Evolutionary conservation across 345 rosid genomes (phyloP), one percentile per base, ranked within the genome.

Genomic region (Hypericum androsaemum): DNA sequence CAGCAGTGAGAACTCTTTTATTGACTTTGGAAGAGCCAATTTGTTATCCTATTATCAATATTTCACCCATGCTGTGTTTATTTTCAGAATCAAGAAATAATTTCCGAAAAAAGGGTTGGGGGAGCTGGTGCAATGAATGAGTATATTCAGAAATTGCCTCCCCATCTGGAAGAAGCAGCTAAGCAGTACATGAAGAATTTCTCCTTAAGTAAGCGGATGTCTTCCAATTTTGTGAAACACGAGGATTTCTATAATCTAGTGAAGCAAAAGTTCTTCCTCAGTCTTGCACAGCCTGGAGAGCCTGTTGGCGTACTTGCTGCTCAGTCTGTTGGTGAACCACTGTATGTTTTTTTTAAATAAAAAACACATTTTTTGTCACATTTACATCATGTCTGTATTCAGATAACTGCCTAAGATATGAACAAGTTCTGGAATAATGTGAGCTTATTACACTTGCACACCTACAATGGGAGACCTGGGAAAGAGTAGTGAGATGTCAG

Each of bases 261-360:
- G 69, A 74, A 78, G 71, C 80, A 77, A 60, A 88, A 81, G 60
- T 92, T 73, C 67, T 64, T 83, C 56, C 71, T 74, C 28, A 84
- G 96, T 72, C 98, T 92, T 53, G 98, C 95, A 28, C 96, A 88
- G 74, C 98, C 96, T 42, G 98, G 98, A 53, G 98, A 92, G 70
- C 94, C 98, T 14, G 95, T 92, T 53, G 98, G 98, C 62, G 82
- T 92, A 66, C 94, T 92, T 71, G 96, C 98, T 59, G 84, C 94
- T 58, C 98, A 92, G 56, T 92, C 98, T 66, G 98, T 92, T 5
- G 98, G 98, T 64, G 98, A 92, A 77, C 98, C 98, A 55, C 47
- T 53, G 5, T 59, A n/a, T 37, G 9, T 53, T 45, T 35, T 12
- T 40, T 10, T 55, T 32, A 50, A 37, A 37, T n/a, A n/a, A 17